phyloP scores from a whole-genome alignment of 768 basidiomycete species.

The Pleurotus djamor region DNA sequence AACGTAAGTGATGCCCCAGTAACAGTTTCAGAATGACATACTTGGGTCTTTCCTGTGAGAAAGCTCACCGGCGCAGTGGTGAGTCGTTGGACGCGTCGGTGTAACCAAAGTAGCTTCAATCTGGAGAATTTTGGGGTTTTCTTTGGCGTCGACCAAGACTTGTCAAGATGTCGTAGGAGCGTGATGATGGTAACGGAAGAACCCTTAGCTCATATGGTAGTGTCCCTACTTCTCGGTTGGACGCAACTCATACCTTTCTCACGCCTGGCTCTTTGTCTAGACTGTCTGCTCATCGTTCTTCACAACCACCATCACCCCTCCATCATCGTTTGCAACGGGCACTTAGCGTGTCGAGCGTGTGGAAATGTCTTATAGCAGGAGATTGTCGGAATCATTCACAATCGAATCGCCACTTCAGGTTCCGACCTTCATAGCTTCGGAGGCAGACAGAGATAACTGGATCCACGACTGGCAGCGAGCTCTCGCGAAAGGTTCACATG shows the following conservation, averaged over 20 bases:
- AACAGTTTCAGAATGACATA: background rate
- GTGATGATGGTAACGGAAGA: background rate
- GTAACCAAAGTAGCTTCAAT: no score
- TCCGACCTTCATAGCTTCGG: conserved; percentile 18
- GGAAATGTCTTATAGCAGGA: conserved; percentile 28
- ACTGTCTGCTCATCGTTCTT: background rate
- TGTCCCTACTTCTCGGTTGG: background rate
- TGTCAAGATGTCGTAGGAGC: no score
- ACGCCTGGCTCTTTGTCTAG: background rate
- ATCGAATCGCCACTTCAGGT: conserved; percentile 19
- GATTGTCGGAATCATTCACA: conserved; percentile 35
- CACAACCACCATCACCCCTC: background rate
- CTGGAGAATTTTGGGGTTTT: no score
- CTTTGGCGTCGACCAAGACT: no score
- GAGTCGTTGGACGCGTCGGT: no score
- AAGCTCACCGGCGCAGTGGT: no score
- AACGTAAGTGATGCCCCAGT: background rate
- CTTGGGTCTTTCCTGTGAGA: background rate
- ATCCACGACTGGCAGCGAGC: conserved; percentile 54
- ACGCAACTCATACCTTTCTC: background rate
- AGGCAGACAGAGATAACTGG: conserved; percentile 45
- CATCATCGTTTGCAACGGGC: background rate
- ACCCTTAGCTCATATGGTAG: background rate
- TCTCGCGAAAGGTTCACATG: conserved; percentile 51
- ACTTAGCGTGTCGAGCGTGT: background rate